Evolutionary conservation across 371 early-diverging fungal genomes (phyloP), one percentile per base, ranked within the genome.

Genomic region (Apophysomyces sp.): DNA sequence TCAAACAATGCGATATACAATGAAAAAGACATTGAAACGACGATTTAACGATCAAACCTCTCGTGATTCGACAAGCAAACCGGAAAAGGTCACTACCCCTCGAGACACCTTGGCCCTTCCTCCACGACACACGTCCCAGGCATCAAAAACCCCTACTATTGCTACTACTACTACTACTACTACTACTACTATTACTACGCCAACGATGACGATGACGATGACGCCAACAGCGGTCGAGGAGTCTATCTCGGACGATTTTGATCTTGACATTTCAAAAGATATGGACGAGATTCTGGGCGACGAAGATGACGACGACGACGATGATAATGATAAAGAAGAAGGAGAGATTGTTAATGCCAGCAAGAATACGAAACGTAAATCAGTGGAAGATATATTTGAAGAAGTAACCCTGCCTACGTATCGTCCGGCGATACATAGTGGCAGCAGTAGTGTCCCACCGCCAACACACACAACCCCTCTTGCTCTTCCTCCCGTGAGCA

Each of bases 1-100:
- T 9, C 49, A 44, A 21, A 21, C 49, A 0, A 44, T 44, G 49
- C n/a, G 21, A 44, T 21, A 18, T 44, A 44, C 49, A 3, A 7
- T 44, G 49, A 44, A 44, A 2, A 44, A 44, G 49, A 44, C 49
- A 21, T 44, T 44, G 49, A 44, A 44, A 44, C 49, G 49, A 44
- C 49, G 49, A 21, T 21, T 44, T 21, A 16, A 44, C 11, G 49
- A 44, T 21, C 49, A 44, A 21, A 44, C 16, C 7, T 16, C 49
- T 44, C 49, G 49, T 44, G 49, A 44, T 21, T n/a, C 49, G 9
- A 21, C 49, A 11, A 21, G 3, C 9, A 44, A 44, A 44, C 9
- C 49, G 8, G 49, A 44, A 21, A 44, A 44, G 49, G n/a, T 21
- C 4, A 44, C 3, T 9, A 21, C 21, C 24, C 21, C 49, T 44